Conservation (phyloP, 2,329 filamentous ascomycete species). For the Xylaria sp. region DNA sequence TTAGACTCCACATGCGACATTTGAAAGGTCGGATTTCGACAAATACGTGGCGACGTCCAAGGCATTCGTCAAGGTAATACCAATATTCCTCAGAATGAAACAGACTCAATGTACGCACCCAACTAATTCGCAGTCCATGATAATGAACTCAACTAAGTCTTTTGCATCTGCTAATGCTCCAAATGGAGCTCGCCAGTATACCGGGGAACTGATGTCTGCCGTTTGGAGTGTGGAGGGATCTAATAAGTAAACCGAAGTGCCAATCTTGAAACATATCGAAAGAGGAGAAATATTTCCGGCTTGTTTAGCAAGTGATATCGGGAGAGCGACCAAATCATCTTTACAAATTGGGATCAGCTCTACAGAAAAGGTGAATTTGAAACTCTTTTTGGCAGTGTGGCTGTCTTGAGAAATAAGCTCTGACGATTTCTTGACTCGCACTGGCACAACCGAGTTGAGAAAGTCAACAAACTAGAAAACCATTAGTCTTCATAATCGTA, state of each 20-base stretch:
- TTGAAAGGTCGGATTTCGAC: too few species aligned
- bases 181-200: conserved; percentile 95
- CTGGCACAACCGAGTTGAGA: conserved; percentile 81
- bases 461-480: conserved; percentile 78
- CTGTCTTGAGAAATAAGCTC: conserved; percentile 93
- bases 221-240: conserved; percentile 93
- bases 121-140: conserved; percentile 91
- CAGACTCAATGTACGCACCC: conserved; percentile 47
- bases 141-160: conserved; percentile 89
- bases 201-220: conserved; percentile 80
- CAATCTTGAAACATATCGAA: conserved; percentile 85
- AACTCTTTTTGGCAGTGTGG: conserved; percentile 89
- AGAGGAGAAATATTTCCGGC: conserved; percentile 90
- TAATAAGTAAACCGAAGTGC: conserved; percentile 87
- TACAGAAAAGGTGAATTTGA: conserved; percentile 92
- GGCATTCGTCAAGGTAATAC: too few species aligned
- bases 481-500: not conserved
- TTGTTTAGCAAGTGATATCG: conserved; percentile 86
- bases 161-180: conserved; percentile 82
- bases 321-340: conserved; percentile 94
- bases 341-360: conserved; percentile 96
- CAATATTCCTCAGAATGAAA: not conserved
- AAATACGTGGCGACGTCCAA: not conserved
- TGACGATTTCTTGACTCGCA: conserved; percentile 84
- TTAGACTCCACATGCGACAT: too few species aligned